Percentiles rank a stretch among this genome's conserved stretches.
Conservation (phyloP, 225 moss, liverwort and hornwort genomes). For the Thuidium tamariscinum region DNA sequence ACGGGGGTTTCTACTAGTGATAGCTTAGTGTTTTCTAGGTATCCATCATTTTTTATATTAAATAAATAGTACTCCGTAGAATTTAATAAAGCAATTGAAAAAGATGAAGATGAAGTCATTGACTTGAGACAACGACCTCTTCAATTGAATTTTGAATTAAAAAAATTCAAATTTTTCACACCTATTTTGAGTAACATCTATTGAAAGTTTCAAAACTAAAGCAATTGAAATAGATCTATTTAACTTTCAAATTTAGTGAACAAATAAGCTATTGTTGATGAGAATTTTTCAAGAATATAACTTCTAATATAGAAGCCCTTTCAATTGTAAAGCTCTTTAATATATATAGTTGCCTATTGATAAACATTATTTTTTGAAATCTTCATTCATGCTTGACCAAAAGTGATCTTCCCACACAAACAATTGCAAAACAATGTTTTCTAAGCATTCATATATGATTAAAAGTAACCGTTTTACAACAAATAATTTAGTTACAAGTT, state of each 20-base stretch:
- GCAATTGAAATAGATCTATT: neutral
- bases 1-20: too few relatives aligned
- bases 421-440: too few relatives aligned
- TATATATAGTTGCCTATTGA: too few relatives aligned
- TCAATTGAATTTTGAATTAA: neutral
- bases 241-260: neutral
- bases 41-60: neutral
- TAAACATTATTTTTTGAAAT: neutral
- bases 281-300: neutral
- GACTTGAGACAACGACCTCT: neutral
- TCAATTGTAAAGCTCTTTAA: neutral
- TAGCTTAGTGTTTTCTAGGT: neutral
- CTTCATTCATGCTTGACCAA: too few relatives aligned
- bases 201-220: neutral
- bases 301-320: neutral
- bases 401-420: too few relatives aligned
- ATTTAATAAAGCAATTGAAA: neutral
- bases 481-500: neutral
- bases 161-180: too few relatives aligned
- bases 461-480: too few relatives aligned
- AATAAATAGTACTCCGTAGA: neutral
- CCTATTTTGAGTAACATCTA: too few relatives aligned
- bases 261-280: neutral
- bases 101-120: neutral
- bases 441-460: too few relatives aligned